A percentile compares a stretch with the other conserved stretches of the same genome.
Evolutionary conservation across 2,329 filamentous ascomycete genomes (phyloP).

Genomic region (Sporothrix inflata): DNA sequence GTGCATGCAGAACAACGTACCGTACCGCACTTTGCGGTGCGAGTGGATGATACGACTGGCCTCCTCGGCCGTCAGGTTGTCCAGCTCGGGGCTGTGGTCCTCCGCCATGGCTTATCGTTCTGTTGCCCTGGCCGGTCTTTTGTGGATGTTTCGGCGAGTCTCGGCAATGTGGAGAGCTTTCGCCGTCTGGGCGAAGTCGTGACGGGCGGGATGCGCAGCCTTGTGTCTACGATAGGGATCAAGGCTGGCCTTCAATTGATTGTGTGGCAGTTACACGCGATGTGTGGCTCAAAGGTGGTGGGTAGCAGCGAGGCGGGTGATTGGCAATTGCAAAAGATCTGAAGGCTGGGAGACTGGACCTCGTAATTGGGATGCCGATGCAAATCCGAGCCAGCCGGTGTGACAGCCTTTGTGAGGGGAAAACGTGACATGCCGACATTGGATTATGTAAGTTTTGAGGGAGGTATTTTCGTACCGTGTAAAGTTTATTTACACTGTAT

Average conservation of each 20-base stretch:
- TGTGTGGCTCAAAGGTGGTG: neutral
- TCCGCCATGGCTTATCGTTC: constrained; percentile 47
- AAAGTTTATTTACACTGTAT: neutral
- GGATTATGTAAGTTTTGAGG: constrained; percentile 6
- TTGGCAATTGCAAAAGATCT: neutral
- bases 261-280: neutral
- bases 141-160: constrained; percentile 24
- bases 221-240: neutral
- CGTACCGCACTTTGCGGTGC: constrained; percentile 69
- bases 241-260: neutral
- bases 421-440: constrained; percentile 17
- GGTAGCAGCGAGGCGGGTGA: neutral
- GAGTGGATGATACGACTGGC: constrained; percentile 70
- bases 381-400: constrained; percentile 33
- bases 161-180: constrained; percentile 34
- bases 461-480: neutral
- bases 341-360: neutral
- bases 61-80: constrained; percentile 66
- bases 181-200: neutral
- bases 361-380: constrained; percentile 33
- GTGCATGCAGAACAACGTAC: constrained; percentile 49
- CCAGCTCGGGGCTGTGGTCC: constrained; percentile 51
- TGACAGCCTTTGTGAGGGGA: neutral
- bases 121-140: neutral
- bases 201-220: neutral